Evolutionary conservation across 2,329 filamentous ascomycete genomes (phyloP).

Genomic region (Ceratocystiopsis brevicomis): DNA sequence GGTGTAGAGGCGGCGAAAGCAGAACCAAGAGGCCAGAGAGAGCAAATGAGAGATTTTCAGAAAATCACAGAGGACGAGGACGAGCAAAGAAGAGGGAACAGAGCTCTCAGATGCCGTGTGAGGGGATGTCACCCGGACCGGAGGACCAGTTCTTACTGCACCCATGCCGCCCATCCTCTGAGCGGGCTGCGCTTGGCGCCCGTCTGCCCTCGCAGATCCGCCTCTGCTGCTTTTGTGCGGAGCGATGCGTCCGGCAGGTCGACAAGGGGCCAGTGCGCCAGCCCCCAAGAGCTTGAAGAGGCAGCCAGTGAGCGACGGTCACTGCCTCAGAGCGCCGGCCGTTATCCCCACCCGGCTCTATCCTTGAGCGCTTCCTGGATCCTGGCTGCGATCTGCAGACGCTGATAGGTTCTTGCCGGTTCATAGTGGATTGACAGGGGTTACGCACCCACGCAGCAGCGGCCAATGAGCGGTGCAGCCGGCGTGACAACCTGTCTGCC

Average conservation of each 20-base stretch:
- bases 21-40: too few relatives aligned
- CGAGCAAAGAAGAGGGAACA: not conserved
- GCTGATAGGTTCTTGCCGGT: slow-evolving; percentile 15
- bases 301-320: slow-evolving; percentile 2
- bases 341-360: not conserved
- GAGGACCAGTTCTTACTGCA: not conserved
- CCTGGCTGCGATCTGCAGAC: slow-evolving; percentile 10
- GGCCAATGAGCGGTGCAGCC: slow-evolving; percentile 20
- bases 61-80: not conserved
- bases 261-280: not conserved
- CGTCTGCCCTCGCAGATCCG: too few relatives aligned
- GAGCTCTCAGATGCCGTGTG: not conserved
- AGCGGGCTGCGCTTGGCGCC: too few relatives aligned
- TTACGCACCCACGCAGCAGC: not conserved
- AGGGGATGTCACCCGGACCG: not conserved
- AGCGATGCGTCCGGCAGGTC: slow-evolving; percentile 6
- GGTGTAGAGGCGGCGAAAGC: too few relatives aligned
- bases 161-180: too few relatives aligned
- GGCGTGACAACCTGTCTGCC: slow-evolving; percentile 18
- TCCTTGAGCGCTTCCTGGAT: slow-evolving; percentile 1
- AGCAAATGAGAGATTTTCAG: not conserved
- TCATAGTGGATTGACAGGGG: slow-evolving; percentile 3
- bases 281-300: too few relatives aligned
- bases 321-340: not conserved
- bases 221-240: not conserved